Base-by-base conservation (phyloP, 2,329 filamentous ascomycete genomes). In the Aspergillus texensis region DNA sequence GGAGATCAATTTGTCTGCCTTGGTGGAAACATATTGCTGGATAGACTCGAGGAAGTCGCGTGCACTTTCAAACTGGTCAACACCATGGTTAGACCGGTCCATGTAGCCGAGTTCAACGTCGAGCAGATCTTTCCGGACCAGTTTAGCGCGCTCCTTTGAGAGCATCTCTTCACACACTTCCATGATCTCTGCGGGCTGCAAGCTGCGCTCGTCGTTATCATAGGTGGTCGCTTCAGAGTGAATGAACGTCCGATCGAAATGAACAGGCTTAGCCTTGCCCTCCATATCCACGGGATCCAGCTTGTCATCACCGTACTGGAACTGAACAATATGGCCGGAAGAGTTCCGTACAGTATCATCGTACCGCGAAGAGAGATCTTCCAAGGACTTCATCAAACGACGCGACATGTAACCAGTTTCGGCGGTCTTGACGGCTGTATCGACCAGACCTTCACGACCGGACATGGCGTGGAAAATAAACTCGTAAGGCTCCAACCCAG, bases 381-480 rank as follows among this genome's bases (percentile, higher is more conserved):
- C 95, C 56, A 99, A 81, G 3, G 93, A 97, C 80, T 99, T 99
- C 94, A 99, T 99, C 75, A 99, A 79, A 70, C 95, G 89, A 80
- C 95, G 90, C 67, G 94, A 98, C 95, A 99, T 99, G 81, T 99
- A 99, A 68, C 95, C 95, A 12, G 95, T 99, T 79, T 99, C 95
- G 59, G 95, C 95, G 59, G 95, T 99, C 83, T 99, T 99, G 81
- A 98, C 95, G 65, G 95, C 95, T 2, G 95, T 99, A 86, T 99
- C 95, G 74, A 99, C 94, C 69, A 99, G 83, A 88, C 95, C 95
- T 87, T 98, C 95, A 88, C 95, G 91, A 71, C 95, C 95, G 72
- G 93, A 97, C 81, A 98, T 97, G 69, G 95, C 95, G 86, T 99
- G 95, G 80, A 99, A 98, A 62, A 98, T 86, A 78, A 99, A 98